Evolutionary conservation across 2,329 filamentous ascomycete species (phyloP).

Genomic region (Pyricularia pennisetigena): DNA sequence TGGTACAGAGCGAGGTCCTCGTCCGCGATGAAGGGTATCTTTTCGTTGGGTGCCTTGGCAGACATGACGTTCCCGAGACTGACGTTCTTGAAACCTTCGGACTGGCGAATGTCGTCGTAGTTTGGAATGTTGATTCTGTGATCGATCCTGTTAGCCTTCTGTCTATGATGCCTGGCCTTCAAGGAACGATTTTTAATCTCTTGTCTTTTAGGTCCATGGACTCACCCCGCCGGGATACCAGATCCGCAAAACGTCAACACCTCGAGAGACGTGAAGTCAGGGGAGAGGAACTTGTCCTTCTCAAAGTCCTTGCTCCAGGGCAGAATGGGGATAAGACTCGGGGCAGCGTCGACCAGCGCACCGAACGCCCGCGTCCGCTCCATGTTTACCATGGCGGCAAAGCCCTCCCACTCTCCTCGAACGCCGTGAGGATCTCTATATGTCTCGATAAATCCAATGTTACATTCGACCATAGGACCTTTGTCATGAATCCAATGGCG

Average conservation of each 20-base stretch:
- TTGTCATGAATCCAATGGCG: conserved; percentile 77
- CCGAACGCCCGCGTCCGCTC: conserved; percentile 85
- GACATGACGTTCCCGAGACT: conserved; percentile 87
- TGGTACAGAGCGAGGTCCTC: conserved; percentile 70
- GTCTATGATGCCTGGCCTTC: neutral
- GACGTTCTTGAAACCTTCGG: conserved; percentile 84
- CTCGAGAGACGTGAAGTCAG: conserved; percentile 92
- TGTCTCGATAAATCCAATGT: conserved; percentile 78
- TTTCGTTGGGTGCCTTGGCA: conserved; percentile 86
- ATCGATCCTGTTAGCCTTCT: neutral
- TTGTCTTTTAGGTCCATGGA: neutral
- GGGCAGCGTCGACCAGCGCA: conserved; percentile 71
- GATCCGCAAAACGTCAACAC: conserved; percentile 71
- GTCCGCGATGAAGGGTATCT: conserved; percentile 79
- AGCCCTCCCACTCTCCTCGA: conserved; percentile 77
- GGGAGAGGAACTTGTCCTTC: conserved; percentile 90
- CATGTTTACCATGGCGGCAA: conserved; percentile 76
- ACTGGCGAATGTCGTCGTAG: conserved; percentile 71
- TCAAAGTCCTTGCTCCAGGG: conserved; percentile 88
- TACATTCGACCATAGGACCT: conserved; percentile 68
- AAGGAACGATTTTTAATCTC: neutral
- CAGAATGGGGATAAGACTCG: conserved; percentile 75
- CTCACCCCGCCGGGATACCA: conserved; percentile 51
- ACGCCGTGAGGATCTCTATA: conserved; percentile 77
- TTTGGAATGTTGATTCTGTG: conserved; percentile 53